Evolutionary conservation across 192 early-diverging fungal genomes (phyloP).

Genomic region (Phycomyces blakesleeanus): DNA sequence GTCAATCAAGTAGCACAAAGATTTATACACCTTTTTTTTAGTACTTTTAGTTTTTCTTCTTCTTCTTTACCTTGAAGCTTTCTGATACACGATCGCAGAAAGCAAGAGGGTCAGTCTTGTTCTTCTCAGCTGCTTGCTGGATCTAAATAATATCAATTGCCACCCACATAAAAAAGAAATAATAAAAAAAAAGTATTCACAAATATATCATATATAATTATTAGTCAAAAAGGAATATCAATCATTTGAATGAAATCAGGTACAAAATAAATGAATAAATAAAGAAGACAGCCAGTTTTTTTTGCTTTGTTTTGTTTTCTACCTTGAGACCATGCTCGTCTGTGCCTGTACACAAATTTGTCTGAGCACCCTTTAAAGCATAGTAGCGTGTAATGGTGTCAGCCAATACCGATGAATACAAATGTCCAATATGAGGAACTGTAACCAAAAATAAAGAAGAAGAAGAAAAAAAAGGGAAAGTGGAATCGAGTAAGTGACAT

Average conservation of each 20-base stretch:
- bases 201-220: no score
- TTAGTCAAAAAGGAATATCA: no score
- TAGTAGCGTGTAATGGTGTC: slow-evolving; percentile 79
- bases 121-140: slow-evolving; percentile 78
- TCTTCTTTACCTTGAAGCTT: slow-evolving; percentile 53
- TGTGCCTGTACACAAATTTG: slow-evolving; percentile 72
- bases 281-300: no score
- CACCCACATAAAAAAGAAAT: no score
- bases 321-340: slow-evolving; percentile 97
- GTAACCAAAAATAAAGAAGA: no score
- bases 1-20: not conserved
- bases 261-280: no score
- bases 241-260: no score
- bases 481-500: not conserved
- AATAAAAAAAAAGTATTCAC: no score
- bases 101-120: slow-evolving; percentile 52
- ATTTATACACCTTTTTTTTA: not conserved
- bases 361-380: slow-evolving; percentile 59
- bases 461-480: not conserved
- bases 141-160: no score
- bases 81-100: slow-evolving; percentile 77
- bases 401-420: slow-evolving; percentile 84
- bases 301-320: no score
- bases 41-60: not conserved
- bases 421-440: slow-evolving; percentile 92